Evolutionary conservation across 2,329 filamentous ascomycete species (phyloP), one percentile per base, ranked within the genome.

Genomic region (Aureobasidium vineae): DNA sequence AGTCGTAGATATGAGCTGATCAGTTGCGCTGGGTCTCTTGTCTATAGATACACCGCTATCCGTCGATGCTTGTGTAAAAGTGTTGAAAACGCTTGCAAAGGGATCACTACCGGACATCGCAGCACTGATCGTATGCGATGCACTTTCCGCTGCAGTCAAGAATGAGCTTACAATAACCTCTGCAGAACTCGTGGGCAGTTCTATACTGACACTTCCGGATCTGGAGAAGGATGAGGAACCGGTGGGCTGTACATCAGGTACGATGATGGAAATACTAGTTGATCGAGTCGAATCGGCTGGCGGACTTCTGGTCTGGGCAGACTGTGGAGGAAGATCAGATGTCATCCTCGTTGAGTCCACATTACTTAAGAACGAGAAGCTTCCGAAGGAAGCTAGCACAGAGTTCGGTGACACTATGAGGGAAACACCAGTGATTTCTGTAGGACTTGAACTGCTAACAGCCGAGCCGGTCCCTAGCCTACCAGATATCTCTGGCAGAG

Each of bases 221-320:
- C 15, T 28, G 2, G 23, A 19, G 11, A 19, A 8, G 5, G 21
- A 40, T 4, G n/a, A 43, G 23, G 26, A 21, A 5, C 6, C 57
- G 23, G 43, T 61, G 3, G 31, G 15, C 6, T 49, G 57, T 13
- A 61, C 57, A n/a, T 50, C 16, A 11, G 57, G 57, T 36, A 61
- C 40, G n/a, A 21, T 50, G 40, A 61, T 61, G 8, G 57, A 49
- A 6, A 61, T 61, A n/a, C 57, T 61, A 10, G 43, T 11, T 6
- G 19, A 50, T 2, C 43, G 57, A 26, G 57, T 49, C 3, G 57
- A 7, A 2, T 21, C 21, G 2, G 49, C 16, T 7, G 13, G 19
- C 8, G 43, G 41, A 13, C 28, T 21, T 5, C 31, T 26, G 1
- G 28, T 50, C 6, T 13, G 19, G 26, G 16, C 5, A 10, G 16